Evolutionary conservation across 139 green algal genomes (phyloP).

Genomic region (Chlorella vulgaris): DNA sequence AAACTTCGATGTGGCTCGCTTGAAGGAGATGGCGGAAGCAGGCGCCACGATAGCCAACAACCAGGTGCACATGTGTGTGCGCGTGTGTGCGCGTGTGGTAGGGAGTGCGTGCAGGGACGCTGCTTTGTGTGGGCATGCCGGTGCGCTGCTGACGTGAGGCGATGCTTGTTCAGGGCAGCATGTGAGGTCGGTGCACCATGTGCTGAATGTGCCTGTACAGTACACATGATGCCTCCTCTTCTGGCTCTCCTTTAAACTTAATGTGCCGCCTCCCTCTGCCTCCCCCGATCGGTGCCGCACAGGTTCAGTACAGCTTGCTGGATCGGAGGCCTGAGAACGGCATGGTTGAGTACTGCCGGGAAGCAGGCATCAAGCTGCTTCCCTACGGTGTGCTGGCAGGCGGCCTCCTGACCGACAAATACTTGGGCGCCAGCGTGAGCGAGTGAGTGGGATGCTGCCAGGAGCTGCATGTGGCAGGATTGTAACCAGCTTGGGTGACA

Average conservation of each 20-base stretch:
- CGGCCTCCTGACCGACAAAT: slow-evolving; percentile 73
- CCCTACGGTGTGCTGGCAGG: slow-evolving; percentile 86
- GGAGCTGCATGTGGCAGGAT: not conserved
- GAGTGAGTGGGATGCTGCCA: not conserved
- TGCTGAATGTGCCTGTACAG: too few species aligned
- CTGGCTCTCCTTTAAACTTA: not conserved
- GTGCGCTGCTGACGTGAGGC: too few species aligned
- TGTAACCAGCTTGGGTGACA: too few species aligned
- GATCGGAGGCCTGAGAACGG: slow-evolving; percentile 74
- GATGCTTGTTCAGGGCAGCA: too few species aligned
- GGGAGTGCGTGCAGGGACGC: not conserved
- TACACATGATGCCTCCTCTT: too few species aligned
- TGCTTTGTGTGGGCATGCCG: not conserved
- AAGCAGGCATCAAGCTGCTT: slow-evolving; percentile 71
- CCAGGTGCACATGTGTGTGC: slow-evolving; percentile 50
- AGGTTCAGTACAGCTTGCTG: slow-evolving; percentile 90
- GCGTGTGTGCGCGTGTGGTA: not conserved
- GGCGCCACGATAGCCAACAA: slow-evolving; percentile 73
- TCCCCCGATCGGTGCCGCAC: slow-evolving; percentile 13
- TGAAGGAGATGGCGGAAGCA: slow-evolving; percentile 72
- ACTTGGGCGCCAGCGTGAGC: slow-evolving; percentile 33
- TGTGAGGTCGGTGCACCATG: too few species aligned
- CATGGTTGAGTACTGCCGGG: slow-evolving; percentile 72
- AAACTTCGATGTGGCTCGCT: slow-evolving; percentile 83
- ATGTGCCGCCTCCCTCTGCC: not conserved